Evolutionary conservation across 208 protist genomes (phyloP), one percentile per base, ranked within the genome.

Genomic region (Trypanosoma caninum): DNA sequence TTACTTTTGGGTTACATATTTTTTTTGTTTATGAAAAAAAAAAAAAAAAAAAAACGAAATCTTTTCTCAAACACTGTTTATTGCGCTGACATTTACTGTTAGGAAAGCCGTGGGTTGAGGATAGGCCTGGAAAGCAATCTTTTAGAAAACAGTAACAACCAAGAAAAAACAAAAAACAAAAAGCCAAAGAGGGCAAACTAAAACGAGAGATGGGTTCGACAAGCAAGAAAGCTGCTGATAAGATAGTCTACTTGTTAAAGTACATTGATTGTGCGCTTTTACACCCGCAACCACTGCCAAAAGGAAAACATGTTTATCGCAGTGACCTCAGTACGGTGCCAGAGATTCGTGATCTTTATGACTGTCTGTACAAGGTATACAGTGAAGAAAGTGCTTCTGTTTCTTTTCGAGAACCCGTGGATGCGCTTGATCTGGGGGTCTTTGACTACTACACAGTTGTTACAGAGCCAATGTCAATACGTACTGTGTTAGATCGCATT

Each of bases 311-410:
- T 51, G 69, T 74, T 2, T 78, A 78, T 55, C 61, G 69, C 11
- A 59, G 66, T 27, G 70, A 76, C 18, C 60, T 84, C 7, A 67
- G 63, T 37, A 67, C 71, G 7, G 63, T 68, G 23, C 74, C 74
- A 10, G 81, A 89, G 33, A 45, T 93, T 22, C 67, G 69, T 13
- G 82, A 91, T 25, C 25, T 93, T 8, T 93, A 93, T 54, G 70
- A 88, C 51, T 87, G 80, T 59, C 56, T 93, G 1, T 89, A 82
- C 52, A 84, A 85, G 46, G 74, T 94, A 0, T 94, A 94, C 74
- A 81, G 60, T 14, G 76, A 87, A 55, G 82, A 87, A 61, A 69
- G 66, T 48, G 70, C 72, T 42, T 85, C 83, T 3, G 74, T 71
- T 22, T 53, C 65, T 52, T 93, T 93, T 45, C 64, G 80, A 18